Conservation (phyloP, 176 grass and related monocot genomes). For the Elymus sibiricus region DNA sequence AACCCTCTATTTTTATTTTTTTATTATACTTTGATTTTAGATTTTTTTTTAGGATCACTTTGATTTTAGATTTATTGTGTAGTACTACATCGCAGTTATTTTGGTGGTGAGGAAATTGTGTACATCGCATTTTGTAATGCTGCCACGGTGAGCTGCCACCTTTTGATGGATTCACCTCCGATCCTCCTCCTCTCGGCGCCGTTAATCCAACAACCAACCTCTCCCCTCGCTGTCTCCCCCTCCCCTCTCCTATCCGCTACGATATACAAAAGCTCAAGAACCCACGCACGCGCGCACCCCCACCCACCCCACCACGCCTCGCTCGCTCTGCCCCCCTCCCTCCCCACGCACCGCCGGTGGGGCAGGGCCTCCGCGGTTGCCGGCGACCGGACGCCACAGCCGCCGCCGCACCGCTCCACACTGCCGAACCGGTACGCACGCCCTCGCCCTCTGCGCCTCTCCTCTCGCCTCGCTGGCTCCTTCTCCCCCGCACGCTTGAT, state of each 20-base stretch:
- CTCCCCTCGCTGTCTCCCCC: background rate
- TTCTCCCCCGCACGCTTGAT: background rate
- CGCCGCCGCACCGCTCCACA: background rate
- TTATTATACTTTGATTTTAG: no score
- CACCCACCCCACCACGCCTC: constrained; percentile 25
- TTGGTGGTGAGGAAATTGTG: no score
- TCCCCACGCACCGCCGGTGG: constrained; percentile 25
- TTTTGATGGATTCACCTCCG: background rate
- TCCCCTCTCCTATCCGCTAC: constrained; percentile 1
- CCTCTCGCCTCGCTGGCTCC: background rate
- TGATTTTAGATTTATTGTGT: no score
- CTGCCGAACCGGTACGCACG: constrained; percentile 7
- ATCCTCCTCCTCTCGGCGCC: background rate
- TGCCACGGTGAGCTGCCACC: background rate
- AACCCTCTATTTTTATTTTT: no score
- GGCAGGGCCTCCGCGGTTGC: constrained; percentile 17
- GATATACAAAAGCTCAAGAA: constrained; percentile 54
- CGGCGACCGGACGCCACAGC: constrained; percentile 6
- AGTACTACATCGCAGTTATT: no score
- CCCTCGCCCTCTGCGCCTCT: background rate
- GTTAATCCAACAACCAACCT: constrained; percentile 31
- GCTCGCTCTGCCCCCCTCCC: background rate
- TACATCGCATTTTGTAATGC: no score
- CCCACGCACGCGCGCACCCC: constrained; percentile 41
- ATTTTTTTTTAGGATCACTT: no score